Evolutionary conservation across 2,329 filamentous ascomycete genomes (phyloP).

Genomic region (Ascosphaera apis): DNA sequence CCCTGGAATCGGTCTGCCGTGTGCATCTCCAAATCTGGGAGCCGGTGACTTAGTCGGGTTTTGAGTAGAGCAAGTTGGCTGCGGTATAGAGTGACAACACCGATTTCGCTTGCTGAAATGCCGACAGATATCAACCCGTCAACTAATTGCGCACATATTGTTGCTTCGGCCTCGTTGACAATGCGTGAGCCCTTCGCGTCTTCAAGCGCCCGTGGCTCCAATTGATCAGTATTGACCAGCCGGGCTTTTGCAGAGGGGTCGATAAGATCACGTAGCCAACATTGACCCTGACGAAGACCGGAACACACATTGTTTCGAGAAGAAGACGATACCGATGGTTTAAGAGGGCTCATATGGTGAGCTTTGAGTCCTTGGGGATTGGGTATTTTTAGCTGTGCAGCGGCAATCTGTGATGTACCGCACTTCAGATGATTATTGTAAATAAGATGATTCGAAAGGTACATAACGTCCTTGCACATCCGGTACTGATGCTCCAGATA

Average conservation of each 20-base stretch:
- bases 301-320: slow-evolving; percentile 28
- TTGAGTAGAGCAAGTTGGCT: slow-evolving; percentile 71
- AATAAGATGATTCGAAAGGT: slow-evolving; percentile 75
- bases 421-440: slow-evolving; percentile 82
- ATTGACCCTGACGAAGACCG: slow-evolving; percentile 26
- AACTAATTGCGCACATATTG: slow-evolving; percentile 57
- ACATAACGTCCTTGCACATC: slow-evolving; percentile 96
- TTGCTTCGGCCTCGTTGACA: slow-evolving; percentile 66
- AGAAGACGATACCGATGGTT: slow-evolving; percentile 5
- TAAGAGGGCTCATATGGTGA: slow-evolving; percentile 26
- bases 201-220: slow-evolving; percentile 43
- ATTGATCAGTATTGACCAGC: slow-evolving; percentile 70
- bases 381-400: slow-evolving; percentile 43
- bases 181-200: slow-evolving; percentile 52
- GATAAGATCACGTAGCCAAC: slow-evolving; percentile 58
- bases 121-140: slow-evolving; percentile 54
- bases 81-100: slow-evolving; percentile 92
- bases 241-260: slow-evolving; percentile 50
- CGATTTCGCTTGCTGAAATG: slow-evolving; percentile 52
- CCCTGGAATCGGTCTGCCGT: slow-evolving; percentile 95
- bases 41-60: slow-evolving; percentile 38
- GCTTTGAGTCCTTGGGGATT: slow-evolving; percentile 36
- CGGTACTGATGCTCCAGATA: slow-evolving; percentile 91
- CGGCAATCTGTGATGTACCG: slow-evolving; percentile 53
- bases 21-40: slow-evolving; percentile 63